These are phyloP conservation scores for Psilocybe cyanescens DNA, from an alignment of 768 basidiomycete species.

Conservation along the genomic window DNA sequence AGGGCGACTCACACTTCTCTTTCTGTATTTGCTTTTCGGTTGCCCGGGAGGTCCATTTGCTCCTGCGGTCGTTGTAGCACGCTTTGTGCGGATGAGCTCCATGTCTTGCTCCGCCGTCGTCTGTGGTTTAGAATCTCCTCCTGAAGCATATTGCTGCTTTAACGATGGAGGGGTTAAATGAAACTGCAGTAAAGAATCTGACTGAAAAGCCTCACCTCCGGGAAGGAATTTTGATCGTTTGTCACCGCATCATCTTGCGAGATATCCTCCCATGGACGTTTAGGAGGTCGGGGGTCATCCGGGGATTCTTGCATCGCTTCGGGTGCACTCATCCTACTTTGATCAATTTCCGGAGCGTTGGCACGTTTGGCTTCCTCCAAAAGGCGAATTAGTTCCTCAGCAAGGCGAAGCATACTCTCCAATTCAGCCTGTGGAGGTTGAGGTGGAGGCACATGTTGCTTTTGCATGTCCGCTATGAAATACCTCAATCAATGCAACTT, in stretches of 20 bases:
- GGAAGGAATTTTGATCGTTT: constrained; percentile 26
- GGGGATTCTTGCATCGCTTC: constrained; percentile 34
- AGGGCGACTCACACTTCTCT: constrained; percentile 72
- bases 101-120: constrained; percentile 82
- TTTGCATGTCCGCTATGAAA: constrained; percentile 47
- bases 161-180: not conserved
- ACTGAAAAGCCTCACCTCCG: constrained; percentile 33
- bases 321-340: constrained; percentile 25
- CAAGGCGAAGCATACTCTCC: constrained; percentile 70
- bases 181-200: not conserved
- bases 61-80: constrained; percentile 71
- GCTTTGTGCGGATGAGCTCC: constrained; percentile 82
- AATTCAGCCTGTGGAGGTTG: constrained; percentile 63
- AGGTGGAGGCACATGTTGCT: constrained; percentile 29
- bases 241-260: constrained; percentile 46
- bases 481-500: constrained; percentile 2
- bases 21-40: constrained; percentile 82
- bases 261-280: constrained; percentile 81
- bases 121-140: constrained; percentile 41
- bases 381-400: constrained; percentile 67
- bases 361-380: constrained; percentile 62
- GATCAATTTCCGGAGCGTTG: constrained; percentile 39
- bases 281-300: constrained; percentile 66
- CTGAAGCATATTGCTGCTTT: constrained; percentile 28
- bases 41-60: constrained; percentile 52